Conservation (phyloP, 805 yeast species). For the Metschnikowia koreensis region DNA sequence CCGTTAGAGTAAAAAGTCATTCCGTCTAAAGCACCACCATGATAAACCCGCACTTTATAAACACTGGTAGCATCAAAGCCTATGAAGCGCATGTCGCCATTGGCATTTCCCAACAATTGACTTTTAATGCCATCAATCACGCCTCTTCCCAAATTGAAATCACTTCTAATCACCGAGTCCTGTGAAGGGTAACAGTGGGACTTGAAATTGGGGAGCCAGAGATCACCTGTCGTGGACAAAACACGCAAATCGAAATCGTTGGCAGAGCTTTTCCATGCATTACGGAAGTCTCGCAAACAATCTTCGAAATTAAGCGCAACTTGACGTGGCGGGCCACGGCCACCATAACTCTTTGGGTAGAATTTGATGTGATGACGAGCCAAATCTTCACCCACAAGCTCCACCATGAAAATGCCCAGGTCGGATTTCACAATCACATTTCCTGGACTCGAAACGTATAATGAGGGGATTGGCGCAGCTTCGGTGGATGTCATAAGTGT, state of each 20-base stretch:
- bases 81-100: conserved; percentile 18
- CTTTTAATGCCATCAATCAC: conserved; percentile 39
- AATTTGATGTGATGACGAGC: conserved; percentile 61
- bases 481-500: conserved; percentile 24
- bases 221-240: conserved; percentile 60
- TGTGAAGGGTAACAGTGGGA: conserved; percentile 18
- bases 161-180: conserved; percentile 26
- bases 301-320: conserved; percentile 46
- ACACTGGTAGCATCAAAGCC: conserved; percentile 39
- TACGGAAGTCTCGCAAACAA: conserved; percentile 32
- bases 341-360: conserved; percentile 54
- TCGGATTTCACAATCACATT: conserved; percentile 44
- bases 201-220: conserved; percentile 51
- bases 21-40: conserved; percentile 84
- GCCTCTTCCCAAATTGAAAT: conserved; percentile 46
- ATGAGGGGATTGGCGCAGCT: conserved; percentile 20
- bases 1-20: conserved; percentile 47
- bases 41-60: conserved; percentile 58
- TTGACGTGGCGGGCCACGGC: conserved; percentile 58
- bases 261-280: conserved; percentile 23
- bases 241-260: conserved; percentile 51
- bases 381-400: conserved; percentile 57
- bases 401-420: conserved; percentile 74
- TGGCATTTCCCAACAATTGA: conserved; percentile 27
- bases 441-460: conserved; percentile 23